Base-by-base conservation (phyloP, 129 eudicot species). In the Chrysanthemum lavandulifolium region DNA sequence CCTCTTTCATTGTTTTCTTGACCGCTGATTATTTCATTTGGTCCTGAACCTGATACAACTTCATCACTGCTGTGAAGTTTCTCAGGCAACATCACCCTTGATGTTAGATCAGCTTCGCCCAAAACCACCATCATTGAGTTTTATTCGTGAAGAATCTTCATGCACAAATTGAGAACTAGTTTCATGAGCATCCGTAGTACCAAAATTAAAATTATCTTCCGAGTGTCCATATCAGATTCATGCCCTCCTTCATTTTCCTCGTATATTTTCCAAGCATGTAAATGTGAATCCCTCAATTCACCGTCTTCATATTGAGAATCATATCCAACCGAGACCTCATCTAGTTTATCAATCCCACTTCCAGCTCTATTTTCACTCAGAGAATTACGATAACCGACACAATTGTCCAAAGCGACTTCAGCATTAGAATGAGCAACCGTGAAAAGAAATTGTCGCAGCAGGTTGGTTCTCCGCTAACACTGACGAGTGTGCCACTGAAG, bases 261-360 rank as follows among this genome's bases (percentile, higher is more conserved):
- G 50, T 61, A 75, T 59, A 51, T 79, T 58, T 82, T 79, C 85
- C 85, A 82, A 25, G 47, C 47, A 40, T 40, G 45, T 40, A 40
- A 40, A 40, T 55, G 61, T 1, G 82, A 65, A 61, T 82, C 85
- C 72, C 85, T 67, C 58, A 82, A 76, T 31, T 82, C 85, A 33
- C 85, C 85, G 10, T 82, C 85, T 82, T 82, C 85, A 48, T 82
- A 82, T 50, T 82, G 85, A 21, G 85, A 82, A 73, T 82, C 85
- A 62, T 81, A 64, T 55, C 55, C 83, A 48, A 65, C 83, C 72
- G 59, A 73, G 8, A 49, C 13, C 62, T 75, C 47, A 6, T 40
- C 47, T 40, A 6, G 33, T 63, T 65, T 72, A 59, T 80, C 77
- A 27, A 67, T 45, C 65, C 73, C 79, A 27, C 50, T 48, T 61